Percentiles rank a stretch among this genome's conserved stretches.
phyloP scores from a whole-genome alignment of 805 yeast species.

The Brettanomyces nanus region DNA sequence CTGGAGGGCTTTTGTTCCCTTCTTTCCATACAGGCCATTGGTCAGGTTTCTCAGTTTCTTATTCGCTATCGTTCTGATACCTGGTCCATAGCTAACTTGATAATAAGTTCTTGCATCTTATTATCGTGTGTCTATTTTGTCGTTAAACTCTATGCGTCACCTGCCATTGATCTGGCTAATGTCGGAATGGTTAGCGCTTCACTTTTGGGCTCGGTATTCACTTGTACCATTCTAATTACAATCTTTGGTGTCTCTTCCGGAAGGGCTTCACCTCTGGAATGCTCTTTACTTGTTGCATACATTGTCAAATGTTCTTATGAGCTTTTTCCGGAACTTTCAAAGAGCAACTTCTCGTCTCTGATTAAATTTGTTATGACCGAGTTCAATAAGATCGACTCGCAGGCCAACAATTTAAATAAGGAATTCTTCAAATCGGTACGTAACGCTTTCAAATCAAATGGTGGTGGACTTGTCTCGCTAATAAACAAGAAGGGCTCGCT shows the following conservation, averaged over 20 bases:
- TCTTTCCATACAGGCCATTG: conserved; percentile 84
- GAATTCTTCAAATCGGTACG: conserved; percentile 3
- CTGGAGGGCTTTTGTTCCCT: conserved; percentile 91
- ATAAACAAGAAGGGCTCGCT: background rate
- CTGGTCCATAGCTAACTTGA: conserved; percentile 69
- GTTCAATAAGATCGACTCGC: conserved; percentile 27
- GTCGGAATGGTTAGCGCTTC: conserved; percentile 72
- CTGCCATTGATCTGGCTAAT: conserved; percentile 44
- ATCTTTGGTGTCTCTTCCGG: conserved; percentile 77
- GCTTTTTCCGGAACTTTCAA: conserved; percentile 80
- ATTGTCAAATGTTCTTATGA: conserved; percentile 90
- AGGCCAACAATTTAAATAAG: conserved; percentile 21
- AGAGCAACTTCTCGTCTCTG: conserved; percentile 27
- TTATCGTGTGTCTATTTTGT: conserved; percentile 73
- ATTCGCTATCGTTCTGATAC: conserved; percentile 56
- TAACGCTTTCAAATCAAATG: background rate
- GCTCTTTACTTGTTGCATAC: conserved; percentile 79
- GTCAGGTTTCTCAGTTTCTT: conserved; percentile 72
- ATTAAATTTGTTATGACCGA: conserved; percentile 29
- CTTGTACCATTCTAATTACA: conserved; percentile 66
- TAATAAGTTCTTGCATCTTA: conserved; percentile 65
- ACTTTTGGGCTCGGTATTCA: conserved; percentile 75
- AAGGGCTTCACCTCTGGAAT: conserved; percentile 84
- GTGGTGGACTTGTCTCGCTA: conserved; percentile 6
- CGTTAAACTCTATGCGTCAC: conserved; percentile 74